Conservation (phyloP, 306 rosid species). For the Sechiopsis laciniata region DNA sequence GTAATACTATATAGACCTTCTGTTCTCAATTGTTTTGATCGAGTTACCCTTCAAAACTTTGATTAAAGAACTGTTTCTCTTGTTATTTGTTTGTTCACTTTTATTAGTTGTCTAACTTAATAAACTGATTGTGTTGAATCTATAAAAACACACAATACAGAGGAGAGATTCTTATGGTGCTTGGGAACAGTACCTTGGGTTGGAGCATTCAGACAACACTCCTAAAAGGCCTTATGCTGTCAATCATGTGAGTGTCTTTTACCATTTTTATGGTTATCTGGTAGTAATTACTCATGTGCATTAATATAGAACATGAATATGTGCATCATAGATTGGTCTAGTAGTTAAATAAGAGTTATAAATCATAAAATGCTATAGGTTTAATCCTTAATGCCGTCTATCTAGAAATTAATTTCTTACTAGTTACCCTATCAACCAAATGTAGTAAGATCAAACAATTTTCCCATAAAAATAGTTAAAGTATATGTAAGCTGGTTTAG, state of each 20-base stretch:
- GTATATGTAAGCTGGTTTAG: no score
- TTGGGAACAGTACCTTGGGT: constrained; percentile 98
- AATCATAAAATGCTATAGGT: no score
- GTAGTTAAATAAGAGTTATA: no score
- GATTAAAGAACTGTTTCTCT: not conserved
- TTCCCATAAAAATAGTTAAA: no score
- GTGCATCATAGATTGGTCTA: no score
- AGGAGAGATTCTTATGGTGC: constrained; percentile 87
- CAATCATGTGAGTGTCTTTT: constrained; percentile 51
- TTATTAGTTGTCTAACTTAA: not conserved
- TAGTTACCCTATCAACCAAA: no score
- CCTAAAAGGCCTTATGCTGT: constrained; percentile 65
- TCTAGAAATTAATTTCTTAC: no score
- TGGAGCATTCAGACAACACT: constrained; percentile 76
- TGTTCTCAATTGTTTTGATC: not conserved
- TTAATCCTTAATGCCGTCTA: no score
- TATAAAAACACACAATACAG: constrained; percentile 27
- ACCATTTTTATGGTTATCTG: not conserved
- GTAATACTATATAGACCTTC: not conserved
- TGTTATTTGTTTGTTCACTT: not conserved
- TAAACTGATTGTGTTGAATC: constrained; percentile 15
- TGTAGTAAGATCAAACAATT: no score
- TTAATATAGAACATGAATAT: no score
- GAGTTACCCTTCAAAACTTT: not conserved
- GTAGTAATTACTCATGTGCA: no score